These are phyloP conservation scores for Taphrina wiesneri DNA, from an alignment of 1,139 yeast genomes.

Conservation along the genomic window DNA sequence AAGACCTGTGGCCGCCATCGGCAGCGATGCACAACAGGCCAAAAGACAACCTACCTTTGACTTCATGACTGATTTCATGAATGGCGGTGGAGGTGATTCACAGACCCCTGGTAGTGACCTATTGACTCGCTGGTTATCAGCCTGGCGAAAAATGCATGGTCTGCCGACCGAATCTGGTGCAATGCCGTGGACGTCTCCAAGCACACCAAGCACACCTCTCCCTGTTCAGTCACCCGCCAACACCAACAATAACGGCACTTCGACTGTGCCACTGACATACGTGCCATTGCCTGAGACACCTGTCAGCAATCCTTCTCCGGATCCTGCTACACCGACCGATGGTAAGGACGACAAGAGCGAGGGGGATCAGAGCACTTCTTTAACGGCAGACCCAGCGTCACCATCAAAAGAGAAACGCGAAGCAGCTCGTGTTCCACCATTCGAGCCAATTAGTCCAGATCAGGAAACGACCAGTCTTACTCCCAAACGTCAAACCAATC, in stretches of 20 bases:
- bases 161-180: neutral
- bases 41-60: neutral
- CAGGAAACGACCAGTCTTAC: neutral
- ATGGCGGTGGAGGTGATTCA: neutral
- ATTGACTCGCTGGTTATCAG: neutral
- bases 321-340: neutral
- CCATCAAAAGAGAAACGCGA: neutral
- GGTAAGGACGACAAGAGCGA: neutral
- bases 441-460: neutral
- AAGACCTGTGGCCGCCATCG: neutral
- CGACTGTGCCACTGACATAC: neutral
- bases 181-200: neutral
- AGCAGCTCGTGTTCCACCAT: neutral
- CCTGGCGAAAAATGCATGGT: neutral
- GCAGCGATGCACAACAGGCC: neutral
- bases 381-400: neutral
- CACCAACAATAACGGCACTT: neutral
- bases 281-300: neutral
- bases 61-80: neutral
- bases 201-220: neutral
- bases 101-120: neutral
- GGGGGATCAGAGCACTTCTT: neutral
- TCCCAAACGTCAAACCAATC: neutral
- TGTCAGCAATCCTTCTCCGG: neutral
- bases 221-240: neutral